These are phyloP conservation scores for Eutrema salsugineum DNA, from an alignment of 441 rosid genomes.

Conservation along the genomic window DNA sequence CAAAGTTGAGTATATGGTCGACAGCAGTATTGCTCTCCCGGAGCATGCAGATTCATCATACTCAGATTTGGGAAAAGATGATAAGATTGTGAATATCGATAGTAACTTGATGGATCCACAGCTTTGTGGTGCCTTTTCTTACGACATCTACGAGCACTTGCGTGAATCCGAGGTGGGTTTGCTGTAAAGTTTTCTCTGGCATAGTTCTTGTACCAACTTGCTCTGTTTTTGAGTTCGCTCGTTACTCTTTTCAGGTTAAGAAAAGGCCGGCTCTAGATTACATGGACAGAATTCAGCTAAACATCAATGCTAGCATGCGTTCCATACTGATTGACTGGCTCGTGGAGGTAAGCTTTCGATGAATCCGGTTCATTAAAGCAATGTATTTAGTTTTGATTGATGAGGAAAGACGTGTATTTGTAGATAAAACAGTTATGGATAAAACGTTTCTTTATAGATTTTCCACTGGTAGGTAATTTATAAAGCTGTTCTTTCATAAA, in stretches of 20 bases:
- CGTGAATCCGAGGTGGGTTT: slow-evolving; percentile 74
- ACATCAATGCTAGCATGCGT: slow-evolving; percentile 78
- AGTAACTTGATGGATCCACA: slow-evolving; percentile 63
- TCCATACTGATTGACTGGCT: slow-evolving; percentile 86
- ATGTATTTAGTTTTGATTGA: neutral
- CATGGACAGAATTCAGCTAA: slow-evolving; percentile 69
- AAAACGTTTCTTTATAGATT: neutral
- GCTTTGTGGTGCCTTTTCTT: slow-evolving; percentile 79
- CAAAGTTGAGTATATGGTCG: slow-evolving; percentile 62
- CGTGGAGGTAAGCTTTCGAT: slow-evolving; percentile 61
- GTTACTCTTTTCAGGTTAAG: slow-evolving; percentile 41
- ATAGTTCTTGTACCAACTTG: neutral
- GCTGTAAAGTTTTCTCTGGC: neutral
- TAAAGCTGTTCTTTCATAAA: neutral
- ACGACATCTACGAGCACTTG: slow-evolving; percentile 85
- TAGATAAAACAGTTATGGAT: neutral
- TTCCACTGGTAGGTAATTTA: neutral
- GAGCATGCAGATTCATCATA: slow-evolving; percentile 28
- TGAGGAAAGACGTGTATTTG: neutral
- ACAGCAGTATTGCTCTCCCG: slow-evolving; percentile 53
- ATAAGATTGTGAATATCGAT: slow-evolving; percentile 52
- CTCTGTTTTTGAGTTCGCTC: slow-evolving; percentile 8
- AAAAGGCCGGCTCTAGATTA: slow-evolving; percentile 82
- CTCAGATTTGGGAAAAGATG: slow-evolving; percentile 45
- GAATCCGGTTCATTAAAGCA: neutral